Evolutionary conservation across 768 basidiomycete species (phyloP), one percentile per base, ranked within the genome.

Genomic region (Auriscalpium orientale): DNA sequence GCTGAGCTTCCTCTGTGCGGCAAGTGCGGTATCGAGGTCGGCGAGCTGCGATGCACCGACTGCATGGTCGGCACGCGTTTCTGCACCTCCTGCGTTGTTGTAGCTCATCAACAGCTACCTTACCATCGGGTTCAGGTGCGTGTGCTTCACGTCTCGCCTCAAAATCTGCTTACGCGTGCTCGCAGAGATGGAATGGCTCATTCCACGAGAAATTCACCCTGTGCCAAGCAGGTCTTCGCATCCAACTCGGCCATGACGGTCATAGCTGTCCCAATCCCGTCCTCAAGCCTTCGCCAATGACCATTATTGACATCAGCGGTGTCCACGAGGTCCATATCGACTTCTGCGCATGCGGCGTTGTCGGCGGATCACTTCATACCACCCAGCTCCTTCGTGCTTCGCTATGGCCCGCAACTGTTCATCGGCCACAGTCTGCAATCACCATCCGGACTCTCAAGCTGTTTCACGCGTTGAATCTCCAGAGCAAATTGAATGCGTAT

Each of bases 401-500:
- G 8, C 56, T 54, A 51, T 56, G 40, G 18, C 56, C 51, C 21
- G 51, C 51, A 18, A 51, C 44, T 8, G 20, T 46, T 15, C 18
- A 56, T 36, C 33, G 35, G 2, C 56, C 50, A 9, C 40, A 33
- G 12, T 44, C 55, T 11, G 55, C 22, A n/a, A 36, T 56, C 37
- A 51, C 55, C 11, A 51, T 58, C 20, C 12, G 21, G n/a, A n/a
- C 33, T 18, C 50, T 56, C 12, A 4, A 45, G 7, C 20, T 38
- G 8, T 59, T 56, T 35, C 54, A 56, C 36, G 18, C 46, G 15
- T 51, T 59, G 13, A 55, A 18, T 4, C n/a, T 56, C 11, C 48
- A 45, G 40, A 40, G 54, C n/a, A 59, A 59, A 22, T n/a, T 48
- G 9, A 50, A 46, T 22, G 28, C 35, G 3, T 49, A 46, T 28